Percentiles rank a stretch among this genome's conserved stretches.
Conservation (phyloP, 164 flowering plant genomes). For the Aristolochia californica region DNA sequence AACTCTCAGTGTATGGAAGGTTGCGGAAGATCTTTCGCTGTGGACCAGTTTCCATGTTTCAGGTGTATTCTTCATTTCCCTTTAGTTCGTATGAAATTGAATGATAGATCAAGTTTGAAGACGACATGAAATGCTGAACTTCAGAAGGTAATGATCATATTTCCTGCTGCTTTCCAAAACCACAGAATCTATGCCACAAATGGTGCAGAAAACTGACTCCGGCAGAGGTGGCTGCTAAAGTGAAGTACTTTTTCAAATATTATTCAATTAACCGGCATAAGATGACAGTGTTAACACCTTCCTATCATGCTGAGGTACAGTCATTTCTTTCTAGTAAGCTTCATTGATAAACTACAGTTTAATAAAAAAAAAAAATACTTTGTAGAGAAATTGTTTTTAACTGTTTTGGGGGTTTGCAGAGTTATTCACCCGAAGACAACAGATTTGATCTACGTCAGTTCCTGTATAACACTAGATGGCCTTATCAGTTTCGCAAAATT, state of each 20-base stretch:
- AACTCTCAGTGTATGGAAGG: slow-evolving; percentile 87
- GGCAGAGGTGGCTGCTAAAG: slow-evolving; percentile 74
- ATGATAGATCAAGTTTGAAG: not conserved
- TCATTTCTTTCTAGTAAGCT: no score
- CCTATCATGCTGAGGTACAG: slow-evolving; percentile 91
- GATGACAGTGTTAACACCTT: slow-evolving; percentile 92
- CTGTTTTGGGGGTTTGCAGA: slow-evolving; percentile 39
- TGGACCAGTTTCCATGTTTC: slow-evolving; percentile 94
- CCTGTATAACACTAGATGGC: slow-evolving; percentile 88
- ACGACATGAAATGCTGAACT: not conserved
- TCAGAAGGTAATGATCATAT: not conserved
- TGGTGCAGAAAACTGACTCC: slow-evolving; percentile 73
- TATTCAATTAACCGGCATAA: slow-evolving; percentile 96
- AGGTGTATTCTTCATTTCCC: slow-evolving; percentile 34
- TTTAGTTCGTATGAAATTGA: not conserved
- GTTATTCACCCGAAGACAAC: slow-evolving; percentile 95
- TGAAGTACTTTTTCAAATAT: slow-evolving; percentile 89
- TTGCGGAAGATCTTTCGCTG: slow-evolving; percentile 83
- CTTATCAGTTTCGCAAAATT: slow-evolving; percentile 84
- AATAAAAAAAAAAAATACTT: no score
- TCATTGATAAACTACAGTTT: no score
- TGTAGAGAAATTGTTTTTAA: no score
- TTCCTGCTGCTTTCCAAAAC: not conserved
- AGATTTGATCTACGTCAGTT: slow-evolving; percentile 92
- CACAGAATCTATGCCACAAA: slow-evolving; percentile 74